These are phyloP conservation scores for Fusarium chaquense DNA, from an alignment of 2,329 filamentous ascomycete species.

Conservation along the genomic window DNA sequence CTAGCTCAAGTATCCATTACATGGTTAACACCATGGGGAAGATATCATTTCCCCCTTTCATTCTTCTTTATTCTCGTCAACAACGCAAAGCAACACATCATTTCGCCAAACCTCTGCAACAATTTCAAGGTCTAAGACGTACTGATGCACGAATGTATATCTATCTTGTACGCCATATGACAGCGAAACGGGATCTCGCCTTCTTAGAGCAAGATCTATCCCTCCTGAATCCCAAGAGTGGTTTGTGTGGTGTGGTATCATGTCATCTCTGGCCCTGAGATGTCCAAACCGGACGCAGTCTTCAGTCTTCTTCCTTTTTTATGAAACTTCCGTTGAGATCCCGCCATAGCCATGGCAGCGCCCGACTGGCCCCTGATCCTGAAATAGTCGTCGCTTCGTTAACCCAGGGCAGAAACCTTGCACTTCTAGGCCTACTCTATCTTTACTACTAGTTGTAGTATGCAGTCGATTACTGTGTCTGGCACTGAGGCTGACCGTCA, in stretches of 20 bases:
- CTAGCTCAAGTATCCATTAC: conserved; percentile 1
- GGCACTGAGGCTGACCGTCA: conserved; percentile 75
- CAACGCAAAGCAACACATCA: neutral
- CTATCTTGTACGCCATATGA: conserved; percentile 18
- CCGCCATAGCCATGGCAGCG: conserved; percentile 17
- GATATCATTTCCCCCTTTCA: neutral
- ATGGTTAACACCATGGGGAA: neutral
- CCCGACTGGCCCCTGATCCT: conserved; percentile 25
- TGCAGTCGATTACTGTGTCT: conserved; percentile 70
- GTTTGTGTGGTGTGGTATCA: conserved; percentile 28
- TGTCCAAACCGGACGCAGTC: conserved; percentile 19
- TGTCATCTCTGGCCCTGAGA: conserved; percentile 24
- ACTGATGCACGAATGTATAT: conserved; percentile 28
- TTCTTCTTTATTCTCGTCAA: neutral
- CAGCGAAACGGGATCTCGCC: conserved; percentile 1
- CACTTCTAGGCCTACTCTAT: conserved; percentile 26
- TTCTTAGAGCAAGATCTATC: conserved; percentile 14
- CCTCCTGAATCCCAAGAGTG: conserved; percentile 26
- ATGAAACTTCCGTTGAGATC: neutral
- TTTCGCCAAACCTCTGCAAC: neutral
- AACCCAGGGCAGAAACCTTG: conserved; percentile 29
- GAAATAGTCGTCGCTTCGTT: conserved; percentile 47
- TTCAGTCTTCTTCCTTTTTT: conserved; percentile 19
- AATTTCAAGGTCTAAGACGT: conserved; percentile 7
- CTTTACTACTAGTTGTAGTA: conserved; percentile 9